These are phyloP conservation scores for Apodospora peruviana DNA, from an alignment of 495 filamentous ascomycete species.

Conservation along the genomic window DNA sequence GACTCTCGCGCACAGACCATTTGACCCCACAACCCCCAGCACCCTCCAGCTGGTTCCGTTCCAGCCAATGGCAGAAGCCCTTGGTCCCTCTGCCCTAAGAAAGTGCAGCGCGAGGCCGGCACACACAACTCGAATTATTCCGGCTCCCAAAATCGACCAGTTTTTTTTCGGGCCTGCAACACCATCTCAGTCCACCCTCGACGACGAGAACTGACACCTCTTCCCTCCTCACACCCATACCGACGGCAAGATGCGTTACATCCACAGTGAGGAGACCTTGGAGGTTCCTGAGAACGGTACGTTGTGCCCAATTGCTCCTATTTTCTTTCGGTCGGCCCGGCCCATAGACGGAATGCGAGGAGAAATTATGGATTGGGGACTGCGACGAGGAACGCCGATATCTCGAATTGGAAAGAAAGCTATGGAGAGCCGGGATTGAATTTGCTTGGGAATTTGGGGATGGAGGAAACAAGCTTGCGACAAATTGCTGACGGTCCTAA, in stretches of 20 bases:
- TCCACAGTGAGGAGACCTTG: conserved; percentile 92
- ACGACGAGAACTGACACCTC: conserved; percentile 29
- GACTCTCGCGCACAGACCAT: conserved; percentile 14
- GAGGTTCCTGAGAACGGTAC: conserved; percentile 93
- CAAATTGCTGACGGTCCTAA: conserved; percentile 34
- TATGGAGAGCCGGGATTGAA: neutral
- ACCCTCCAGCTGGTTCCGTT: conserved; percentile 3
- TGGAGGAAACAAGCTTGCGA: neutral
- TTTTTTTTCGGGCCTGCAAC: conserved; percentile 28
- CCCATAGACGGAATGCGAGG: neutral
- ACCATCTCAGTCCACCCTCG: conserved; percentile 27
- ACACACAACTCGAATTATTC: conserved; percentile 36
- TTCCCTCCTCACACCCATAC: conserved; percentile 27
- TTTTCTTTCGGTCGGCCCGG: neutral
- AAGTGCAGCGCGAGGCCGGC: conserved; percentile 16
- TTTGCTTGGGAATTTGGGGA: neutral
- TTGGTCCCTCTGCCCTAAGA: conserved; percentile 27
- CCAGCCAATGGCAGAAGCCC: conserved; percentile 19
- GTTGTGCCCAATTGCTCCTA: conserved; percentile 33
- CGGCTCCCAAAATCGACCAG: conserved; percentile 32
- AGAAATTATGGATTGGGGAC: neutral
- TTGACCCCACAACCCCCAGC: conserved; percentile 4
- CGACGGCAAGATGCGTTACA: conserved; percentile 86
- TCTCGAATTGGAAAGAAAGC: neutral
- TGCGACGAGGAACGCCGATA: neutral